These are phyloP conservation scores for Pascua guehoae DNA, from an alignment of 1,284 basidiomycete genomes.

Conservation along the genomic window DNA sequence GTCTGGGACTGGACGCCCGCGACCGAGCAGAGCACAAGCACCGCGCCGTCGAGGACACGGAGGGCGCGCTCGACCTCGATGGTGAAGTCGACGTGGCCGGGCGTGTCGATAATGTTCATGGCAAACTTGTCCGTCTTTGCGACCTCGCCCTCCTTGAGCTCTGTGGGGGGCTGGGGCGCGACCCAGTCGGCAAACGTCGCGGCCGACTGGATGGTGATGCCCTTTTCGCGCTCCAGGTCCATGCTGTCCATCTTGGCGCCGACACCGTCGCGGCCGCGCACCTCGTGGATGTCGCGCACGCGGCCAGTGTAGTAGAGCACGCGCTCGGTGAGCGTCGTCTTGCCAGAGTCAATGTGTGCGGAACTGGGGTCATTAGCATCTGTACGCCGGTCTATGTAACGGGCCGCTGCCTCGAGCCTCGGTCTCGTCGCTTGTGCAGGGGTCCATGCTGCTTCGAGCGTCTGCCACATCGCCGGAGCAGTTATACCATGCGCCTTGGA, in stretches of 20 bases:
- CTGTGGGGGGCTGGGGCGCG: slow-evolving; percentile 54
- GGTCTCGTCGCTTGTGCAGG: not conserved
- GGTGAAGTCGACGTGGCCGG: slow-evolving; percentile 99
- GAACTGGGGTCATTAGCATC: slow-evolving; percentile 51
- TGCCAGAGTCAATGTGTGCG: slow-evolving; percentile 94
- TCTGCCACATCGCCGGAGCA: no score
- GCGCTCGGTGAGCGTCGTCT: slow-evolving; percentile 98
- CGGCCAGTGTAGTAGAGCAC: slow-evolving; percentile 92
- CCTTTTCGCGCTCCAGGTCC: slow-evolving; percentile 98
- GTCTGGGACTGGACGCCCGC: slow-evolving; percentile 98
- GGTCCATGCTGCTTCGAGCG: no score
- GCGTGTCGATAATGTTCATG: slow-evolving; percentile 99
- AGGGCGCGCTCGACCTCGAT: slow-evolving; percentile 98
- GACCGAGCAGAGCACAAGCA: slow-evolving; percentile 94
- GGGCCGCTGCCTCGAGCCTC: not conserved
- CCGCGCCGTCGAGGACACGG: slow-evolving; percentile 93
- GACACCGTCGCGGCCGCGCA: slow-evolving; percentile 88
- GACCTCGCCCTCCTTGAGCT: slow-evolving; percentile 47
- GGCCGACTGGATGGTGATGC: slow-evolving; percentile 98
- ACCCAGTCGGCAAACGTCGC: slow-evolving; percentile 98
- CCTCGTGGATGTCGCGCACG: slow-evolving; percentile 96
- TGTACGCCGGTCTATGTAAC: not conserved
- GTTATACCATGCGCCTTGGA: no score
- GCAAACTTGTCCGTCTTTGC: slow-evolving; percentile 60
- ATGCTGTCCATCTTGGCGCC: slow-evolving; percentile 99